phyloP scores from a whole-genome alignment of 768 basidiomycete species.

The Neoboletus magnificus region DNA sequence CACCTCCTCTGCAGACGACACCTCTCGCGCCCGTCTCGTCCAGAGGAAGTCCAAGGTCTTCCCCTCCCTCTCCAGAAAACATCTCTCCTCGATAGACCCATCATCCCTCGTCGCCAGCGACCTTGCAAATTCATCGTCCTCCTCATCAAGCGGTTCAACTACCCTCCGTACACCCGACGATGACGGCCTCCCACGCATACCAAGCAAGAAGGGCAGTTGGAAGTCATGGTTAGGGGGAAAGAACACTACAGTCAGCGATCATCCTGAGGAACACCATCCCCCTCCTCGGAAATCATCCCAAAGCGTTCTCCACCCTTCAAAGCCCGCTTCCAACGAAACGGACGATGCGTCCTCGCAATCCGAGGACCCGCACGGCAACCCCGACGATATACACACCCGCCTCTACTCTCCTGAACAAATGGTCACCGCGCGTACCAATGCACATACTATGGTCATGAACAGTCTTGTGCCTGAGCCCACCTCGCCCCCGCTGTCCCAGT shows the following conservation, averaged over 20 bases:
- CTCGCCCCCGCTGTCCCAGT: conserved; percentile 49
- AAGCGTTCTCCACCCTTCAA: conserved; percentile 20
- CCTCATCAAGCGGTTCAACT: conserved; percentile 55
- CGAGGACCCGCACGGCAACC: conserved; percentile 32
- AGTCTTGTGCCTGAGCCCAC: conserved; percentile 39
- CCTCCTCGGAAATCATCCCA: conserved; percentile 33
- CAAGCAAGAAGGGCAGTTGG: conserved; percentile 50
- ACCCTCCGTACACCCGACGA: conserved; percentile 61
- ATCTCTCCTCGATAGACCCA: conserved; percentile 11
- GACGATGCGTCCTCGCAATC: conserved; percentile 39
- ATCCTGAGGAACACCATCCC: conserved; percentile 22
- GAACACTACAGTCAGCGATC: conserved; percentile 29
- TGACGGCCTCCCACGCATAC: conserved; percentile 37
- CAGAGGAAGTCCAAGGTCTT: conserved; percentile 26
- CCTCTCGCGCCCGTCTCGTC: conserved; percentile 5
- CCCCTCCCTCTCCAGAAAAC: conserved; percentile 30
- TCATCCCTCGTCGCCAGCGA: conserved; percentile 26
- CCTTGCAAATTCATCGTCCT: conserved; percentile 53
- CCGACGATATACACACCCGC: conserved; percentile 15
- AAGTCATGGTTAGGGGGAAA: conserved; percentile 51
- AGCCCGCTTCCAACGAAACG: conserved; percentile 21
- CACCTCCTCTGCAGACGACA: conserved; percentile 17
- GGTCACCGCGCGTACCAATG: conserved; percentile 36
- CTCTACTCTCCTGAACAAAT: conserved; percentile 25
- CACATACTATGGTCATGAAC: conserved; percentile 45